Base-by-base conservation (phyloP, 768 basidiomycete species). In the Serpula lacrymans region DNA sequence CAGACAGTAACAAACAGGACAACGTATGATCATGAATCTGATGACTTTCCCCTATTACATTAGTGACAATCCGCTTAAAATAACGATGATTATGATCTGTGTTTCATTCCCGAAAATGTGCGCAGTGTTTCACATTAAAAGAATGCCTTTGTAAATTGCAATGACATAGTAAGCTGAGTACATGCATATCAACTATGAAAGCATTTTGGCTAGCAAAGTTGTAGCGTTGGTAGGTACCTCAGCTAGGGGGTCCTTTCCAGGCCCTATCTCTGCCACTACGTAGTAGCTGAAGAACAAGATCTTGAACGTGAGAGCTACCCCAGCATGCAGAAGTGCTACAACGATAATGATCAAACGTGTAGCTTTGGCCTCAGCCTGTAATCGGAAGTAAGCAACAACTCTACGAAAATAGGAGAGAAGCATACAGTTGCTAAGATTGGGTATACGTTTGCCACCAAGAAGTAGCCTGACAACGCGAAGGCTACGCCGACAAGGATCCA, bases 291-390 rank as follows among this genome's bases (percentile, higher is more conserved):
- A 79, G 68, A 87, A 87, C 18, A 80, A 58, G 10, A 47, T 44
- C 61, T 95, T 93, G 72, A 98, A 88, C 6, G 84, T 78, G 29
- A 98, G 68, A 0, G 92, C 91, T 43, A 97, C 65, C 2, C 68
- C 84, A 2, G 78, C 78, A 52, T 99, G 95, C 12, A 97, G 63
- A 3, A 70, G 67, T 1, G 77, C 84, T 23, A 96, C 72, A 22
- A 81, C 61, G 34, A 96, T 68, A 52, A 96, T 84, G 18, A 97
- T 62, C 5, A 95, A 77, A 16, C 92, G 82, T 1, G 86, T 83
- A 7, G 88, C 79, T 63, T 86, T 95, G 49, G 84, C 82, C 67
- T 91, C 92, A 42, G 88, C 88, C 87, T 91, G 49, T 16, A 2
- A 42, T 38, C 14, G 37, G 14, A 2, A 21, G 16, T 13, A 30